Conservation (phyloP, 2,329 filamentous ascomycete species). For the Septoria linicola region DNA sequence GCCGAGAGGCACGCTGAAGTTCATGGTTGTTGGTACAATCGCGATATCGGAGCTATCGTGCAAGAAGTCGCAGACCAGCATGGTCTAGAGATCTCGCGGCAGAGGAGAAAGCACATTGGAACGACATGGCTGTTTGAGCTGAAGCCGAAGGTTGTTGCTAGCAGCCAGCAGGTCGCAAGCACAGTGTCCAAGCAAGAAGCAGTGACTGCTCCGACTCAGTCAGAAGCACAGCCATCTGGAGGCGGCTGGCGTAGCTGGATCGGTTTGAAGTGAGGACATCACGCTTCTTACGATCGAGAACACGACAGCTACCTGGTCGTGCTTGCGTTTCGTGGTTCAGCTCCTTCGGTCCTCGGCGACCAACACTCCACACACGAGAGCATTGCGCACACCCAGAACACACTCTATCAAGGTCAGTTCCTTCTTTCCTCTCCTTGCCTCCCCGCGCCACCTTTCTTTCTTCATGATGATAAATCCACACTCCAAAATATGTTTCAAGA, state of each 20-base stretch:
- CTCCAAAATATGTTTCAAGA: slow-evolving; percentile 38
- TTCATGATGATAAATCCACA: slow-evolving; percentile 32
- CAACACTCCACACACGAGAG: too few relatives aligned
- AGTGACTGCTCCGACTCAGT: background rate
- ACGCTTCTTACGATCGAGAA: too few relatives aligned
- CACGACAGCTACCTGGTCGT: too few relatives aligned
- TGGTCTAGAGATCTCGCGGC: slow-evolving; percentile 48
- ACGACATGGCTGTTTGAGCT: slow-evolving; percentile 53
- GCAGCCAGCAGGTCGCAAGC: too few relatives aligned
- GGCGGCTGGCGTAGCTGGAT: slow-evolving; percentile 9
- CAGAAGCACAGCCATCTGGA: slow-evolving; percentile 2
- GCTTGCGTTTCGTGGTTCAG: too few relatives aligned
- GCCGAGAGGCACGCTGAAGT: slow-evolving; percentile 50
- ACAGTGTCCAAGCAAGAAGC: too few relatives aligned
- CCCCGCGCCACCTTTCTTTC: too few relatives aligned
- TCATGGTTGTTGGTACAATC: slow-evolving; percentile 55
- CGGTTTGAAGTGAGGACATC: background rate
- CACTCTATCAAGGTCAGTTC: slow-evolving; percentile 16
- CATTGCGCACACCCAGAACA: background rate
- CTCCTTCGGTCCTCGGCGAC: too few relatives aligned
- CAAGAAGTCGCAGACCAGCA: slow-evolving; percentile 48
- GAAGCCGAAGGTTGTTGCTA: slow-evolving; percentile 36
- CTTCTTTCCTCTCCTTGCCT: background rate
- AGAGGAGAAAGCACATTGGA: slow-evolving; percentile 49
- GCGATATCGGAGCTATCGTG: slow-evolving; percentile 51